phyloP scores from a whole-genome alignment of 2,329 filamentous ascomycete genomes.

The Diplodia scrobiculata region DNA sequence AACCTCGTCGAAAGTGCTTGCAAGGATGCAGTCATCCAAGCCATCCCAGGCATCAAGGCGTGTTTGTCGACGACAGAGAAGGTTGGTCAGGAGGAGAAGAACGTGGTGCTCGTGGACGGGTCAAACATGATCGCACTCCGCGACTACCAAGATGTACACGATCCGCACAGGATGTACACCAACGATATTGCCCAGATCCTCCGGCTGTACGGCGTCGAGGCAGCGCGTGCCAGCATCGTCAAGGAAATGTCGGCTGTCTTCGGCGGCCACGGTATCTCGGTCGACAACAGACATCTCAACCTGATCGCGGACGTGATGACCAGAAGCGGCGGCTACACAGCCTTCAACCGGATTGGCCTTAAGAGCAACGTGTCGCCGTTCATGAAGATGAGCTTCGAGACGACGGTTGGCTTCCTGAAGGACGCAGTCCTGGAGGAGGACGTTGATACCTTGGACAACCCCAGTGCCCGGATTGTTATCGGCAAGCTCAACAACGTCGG shows the following conservation, averaged over 20 bases:
- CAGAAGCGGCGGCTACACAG: conserved; percentile 81
- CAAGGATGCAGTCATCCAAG: conserved; percentile 78
- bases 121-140: conserved; percentile 92
- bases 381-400: conserved; percentile 99
- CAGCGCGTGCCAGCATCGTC: conserved; percentile 83
- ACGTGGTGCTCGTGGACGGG: conserved; percentile 72
- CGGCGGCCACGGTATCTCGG: conserved; percentile 83
- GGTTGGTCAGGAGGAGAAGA: conserved; percentile 50
- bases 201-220: conserved; percentile 86
- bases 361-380: conserved; percentile 84
- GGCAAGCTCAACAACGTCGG: conserved; percentile 80
- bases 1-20: conserved; percentile 82
- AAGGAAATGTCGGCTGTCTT: conserved; percentile 85
- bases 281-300: conserved; percentile 89
- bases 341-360: conserved; percentile 90
- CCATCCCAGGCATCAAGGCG: conserved; percentile 73
- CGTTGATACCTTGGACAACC: conserved; percentile 82
- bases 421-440: conserved; percentile 90
- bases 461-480: conserved; percentile 84
- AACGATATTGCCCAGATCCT: conserved; percentile 92
- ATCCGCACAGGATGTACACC: conserved; percentile 82
- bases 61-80: conserved; percentile 67
- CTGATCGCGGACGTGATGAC: conserved; percentile 98
- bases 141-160: conserved; percentile 78
- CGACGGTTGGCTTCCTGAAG: conserved; percentile 87